Evolutionary conservation across 495 filamentous ascomycete species (phyloP), one percentile per base, ranked within the genome.

Genomic region (Haplographium delicatum): DNA sequence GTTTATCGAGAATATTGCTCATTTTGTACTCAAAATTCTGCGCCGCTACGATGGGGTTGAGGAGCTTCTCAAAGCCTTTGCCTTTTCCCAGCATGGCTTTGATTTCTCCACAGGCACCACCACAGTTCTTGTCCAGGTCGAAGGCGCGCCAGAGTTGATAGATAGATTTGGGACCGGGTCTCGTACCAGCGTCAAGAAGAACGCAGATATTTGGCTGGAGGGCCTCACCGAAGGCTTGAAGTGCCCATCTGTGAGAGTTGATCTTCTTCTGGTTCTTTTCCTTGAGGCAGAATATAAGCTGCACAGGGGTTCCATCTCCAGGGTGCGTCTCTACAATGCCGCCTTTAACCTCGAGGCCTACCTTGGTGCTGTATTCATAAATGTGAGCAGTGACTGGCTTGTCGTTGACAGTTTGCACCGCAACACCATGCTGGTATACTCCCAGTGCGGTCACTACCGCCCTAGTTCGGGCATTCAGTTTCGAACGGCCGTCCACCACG

Each of bases 11-110:
- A 51, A 68, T 67, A 38, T 67, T 68, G 42, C 64, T 66, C 53
- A 70, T 68, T 43, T 70, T 70, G 51, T 70, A 70, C 56, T 70
- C 67, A 33, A 70, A 70, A 44, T 70, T 70, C 54, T 70, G 67
- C 19, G 60, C 56, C 7, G 67, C 67, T 42, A 70, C 56, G 24
- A 70, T 23, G 5, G 67, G 67, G 51, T 70, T 70, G 20, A 67
- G 46, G 23, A 70, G 58, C 13, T 60, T 66, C 44, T 65, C 60
- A 24, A 58, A 51, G 26, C 41, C 43, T 31, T 53, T 52, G 2
- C 66, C 66, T 43, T 65, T 65, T 31, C 66, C 66, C 50, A 68
- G 63, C 61, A 66, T 64, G 35, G 63, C 66, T 53, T 68, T 65
- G 44, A 69, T 68, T 53, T 70, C 67, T 46, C 67, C 67, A 53